A percentile compares a stretch with the other conserved stretches of the same genome.
Evolutionary conservation across 805 yeast genomes (phyloP).

Genomic region (Candida montana): DNA sequence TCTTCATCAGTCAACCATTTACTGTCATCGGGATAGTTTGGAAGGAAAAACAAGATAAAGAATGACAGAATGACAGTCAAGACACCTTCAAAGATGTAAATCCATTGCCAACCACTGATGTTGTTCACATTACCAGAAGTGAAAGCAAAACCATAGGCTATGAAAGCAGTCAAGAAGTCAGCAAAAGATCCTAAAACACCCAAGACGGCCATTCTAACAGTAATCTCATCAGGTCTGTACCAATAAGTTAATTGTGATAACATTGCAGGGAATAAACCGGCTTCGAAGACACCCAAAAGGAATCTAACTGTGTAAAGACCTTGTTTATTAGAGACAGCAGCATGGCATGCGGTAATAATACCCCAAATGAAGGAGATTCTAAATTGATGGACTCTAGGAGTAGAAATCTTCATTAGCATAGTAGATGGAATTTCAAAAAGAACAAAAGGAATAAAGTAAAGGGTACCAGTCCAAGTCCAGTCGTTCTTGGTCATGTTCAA

Average conservation of each 20-base stretch:
- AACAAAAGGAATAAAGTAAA: slow-evolving; percentile 16
- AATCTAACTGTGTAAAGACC: slow-evolving; percentile 15
- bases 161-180: slow-evolving; percentile 20
- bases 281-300: slow-evolving; percentile 18
- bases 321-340: slow-evolving; percentile 13
- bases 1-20: slow-evolving; percentile 16
- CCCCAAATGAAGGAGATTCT: slow-evolving; percentile 17
- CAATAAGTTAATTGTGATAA: slow-evolving; percentile 22
- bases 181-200: slow-evolving; percentile 22
- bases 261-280: slow-evolving; percentile 15
- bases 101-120: slow-evolving; percentile 18
- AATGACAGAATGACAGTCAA: slow-evolving; percentile 12
- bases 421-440: slow-evolving; percentile 18
- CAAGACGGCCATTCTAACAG: slow-evolving; percentile 22
- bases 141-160: slow-evolving; percentile 20
- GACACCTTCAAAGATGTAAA: slow-evolving; percentile 18
- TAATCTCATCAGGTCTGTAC: slow-evolving; percentile 21
- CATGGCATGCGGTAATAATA: slow-evolving; percentile 14
- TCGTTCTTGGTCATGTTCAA: slow-evolving; percentile 11
- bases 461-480: slow-evolving; percentile 13
- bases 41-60: slow-evolving; percentile 8
- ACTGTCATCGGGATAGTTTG: slow-evolving; percentile 19
- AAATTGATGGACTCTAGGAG: slow-evolving; percentile 13
- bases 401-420: slow-evolving; percentile 12
- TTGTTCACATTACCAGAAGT: slow-evolving; percentile 13